Evolutionary conservation across 2,329 filamentous ascomycete species (phyloP).

Genomic region (Meredithiella fracta): DNA sequence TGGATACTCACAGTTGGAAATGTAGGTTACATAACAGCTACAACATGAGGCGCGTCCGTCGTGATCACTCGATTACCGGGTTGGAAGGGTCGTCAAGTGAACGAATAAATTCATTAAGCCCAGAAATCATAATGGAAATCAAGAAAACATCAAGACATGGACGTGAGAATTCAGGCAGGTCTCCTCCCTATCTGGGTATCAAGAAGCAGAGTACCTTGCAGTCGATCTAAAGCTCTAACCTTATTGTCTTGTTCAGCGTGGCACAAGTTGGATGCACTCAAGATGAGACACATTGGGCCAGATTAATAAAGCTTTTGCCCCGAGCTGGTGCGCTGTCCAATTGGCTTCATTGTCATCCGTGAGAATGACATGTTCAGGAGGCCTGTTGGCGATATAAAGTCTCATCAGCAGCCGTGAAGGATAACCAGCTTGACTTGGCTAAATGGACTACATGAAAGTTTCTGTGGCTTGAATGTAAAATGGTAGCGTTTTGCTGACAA

Average conservation of each 20-base stretch:
- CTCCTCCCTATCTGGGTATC: not conserved
- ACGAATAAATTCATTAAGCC: no score
- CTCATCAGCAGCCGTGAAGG: not conserved
- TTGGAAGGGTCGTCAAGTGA: not conserved
- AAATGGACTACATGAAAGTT: not conserved
- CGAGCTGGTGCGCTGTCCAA: not conserved
- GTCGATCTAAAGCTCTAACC: no score
- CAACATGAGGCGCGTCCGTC: not conserved
- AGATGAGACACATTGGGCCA: not conserved
- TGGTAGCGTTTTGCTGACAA: not conserved
- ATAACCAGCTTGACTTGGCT: not conserved
- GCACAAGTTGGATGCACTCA: no score
- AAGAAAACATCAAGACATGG: no score
- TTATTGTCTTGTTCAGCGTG: no score
- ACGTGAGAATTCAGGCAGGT: not conserved
- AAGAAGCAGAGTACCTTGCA: no score
- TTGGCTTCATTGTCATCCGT: not conserved
- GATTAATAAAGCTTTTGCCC: not conserved
- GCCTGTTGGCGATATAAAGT: not conserved
- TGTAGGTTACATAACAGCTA: not conserved
- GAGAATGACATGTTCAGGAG: not conserved
- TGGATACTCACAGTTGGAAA: not conserved
- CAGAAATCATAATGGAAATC: no score
- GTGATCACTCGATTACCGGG: not conserved
- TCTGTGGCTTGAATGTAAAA: no score